Conservation (phyloP, 768 basidiomycete species). For the Amanita thiersii region DNA sequence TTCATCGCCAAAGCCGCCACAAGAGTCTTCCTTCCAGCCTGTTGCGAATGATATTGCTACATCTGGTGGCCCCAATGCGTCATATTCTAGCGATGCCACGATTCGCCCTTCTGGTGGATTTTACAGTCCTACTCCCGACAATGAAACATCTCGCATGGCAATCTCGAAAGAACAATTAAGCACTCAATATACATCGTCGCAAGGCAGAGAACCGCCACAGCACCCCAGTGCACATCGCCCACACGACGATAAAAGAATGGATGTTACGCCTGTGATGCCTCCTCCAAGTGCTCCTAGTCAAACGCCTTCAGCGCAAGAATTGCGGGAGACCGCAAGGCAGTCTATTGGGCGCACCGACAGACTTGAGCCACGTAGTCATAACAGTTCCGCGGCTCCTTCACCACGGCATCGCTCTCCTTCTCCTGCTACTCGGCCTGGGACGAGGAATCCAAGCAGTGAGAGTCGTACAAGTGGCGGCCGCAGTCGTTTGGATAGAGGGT, state of each 20-base stretch:
- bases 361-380: constrained; percentile 35
- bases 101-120: neutral
- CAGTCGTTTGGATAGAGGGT: constrained; percentile 41
- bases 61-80: neutral
- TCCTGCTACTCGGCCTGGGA: constrained; percentile 57
- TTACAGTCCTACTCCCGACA: neutral
- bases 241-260: constrained; percentile 33
- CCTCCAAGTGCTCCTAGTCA: constrained; percentile 76
- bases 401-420: constrained; percentile 60
- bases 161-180: constrained; percentile 6
- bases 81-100: neutral
- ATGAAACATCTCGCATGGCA: neutral
- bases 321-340: constrained; percentile 74
- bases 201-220: constrained; percentile 16
- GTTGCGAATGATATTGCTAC: neutral
- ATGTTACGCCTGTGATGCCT: constrained; percentile 52
- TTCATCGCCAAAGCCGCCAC: constrained; percentile 10
- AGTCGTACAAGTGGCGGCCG: constrained; percentile 68
- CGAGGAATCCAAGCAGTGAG: constrained; percentile 62
- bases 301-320: constrained; percentile 68
- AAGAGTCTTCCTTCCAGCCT: neutral
- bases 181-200: constrained; percentile 12
- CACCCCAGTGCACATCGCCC: constrained; percentile 27
- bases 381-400: constrained; percentile 46
- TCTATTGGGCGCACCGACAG: constrained; percentile 41